These are phyloP conservation scores for Globisporangium megalacanthum DNA, from an alignment of 352 stramenopile species.

Conservation along the genomic window DNA sequence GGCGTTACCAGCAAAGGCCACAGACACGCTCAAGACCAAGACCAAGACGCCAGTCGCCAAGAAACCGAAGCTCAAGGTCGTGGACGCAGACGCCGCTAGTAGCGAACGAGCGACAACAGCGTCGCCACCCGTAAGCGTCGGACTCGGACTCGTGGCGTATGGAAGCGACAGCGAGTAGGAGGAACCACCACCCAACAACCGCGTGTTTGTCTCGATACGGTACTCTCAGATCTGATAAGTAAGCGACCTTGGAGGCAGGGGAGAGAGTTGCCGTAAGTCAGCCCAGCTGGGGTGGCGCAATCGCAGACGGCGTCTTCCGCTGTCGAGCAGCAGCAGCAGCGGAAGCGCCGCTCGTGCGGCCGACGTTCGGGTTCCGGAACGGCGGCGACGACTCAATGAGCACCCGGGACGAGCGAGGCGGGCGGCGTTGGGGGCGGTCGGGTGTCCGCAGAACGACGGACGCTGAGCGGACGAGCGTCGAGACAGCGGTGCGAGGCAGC, in stretches of 20 bases:
- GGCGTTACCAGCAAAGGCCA: neutral
- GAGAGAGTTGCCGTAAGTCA: neutral
- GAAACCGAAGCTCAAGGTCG: constrained; percentile 11
- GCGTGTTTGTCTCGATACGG: neutral
- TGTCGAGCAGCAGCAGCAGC: constrained; percentile 9
- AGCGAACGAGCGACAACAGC: constrained; percentile 13
- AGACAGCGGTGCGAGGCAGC: constrained; percentile 8
- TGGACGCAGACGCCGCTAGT: neutral
- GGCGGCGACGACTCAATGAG: constrained; percentile 75
- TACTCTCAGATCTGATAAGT: neutral
- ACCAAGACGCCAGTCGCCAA: constrained; percentile 9
- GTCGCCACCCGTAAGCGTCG: neutral
- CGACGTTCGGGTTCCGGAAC: constrained; percentile 39
- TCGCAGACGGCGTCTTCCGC: constrained; percentile 15
- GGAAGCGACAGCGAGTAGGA: constrained; percentile 39
- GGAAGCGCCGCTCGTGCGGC: constrained; percentile 4
- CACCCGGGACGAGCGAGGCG: constrained; percentile 35
- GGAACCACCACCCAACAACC: neutral
- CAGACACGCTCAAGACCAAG: constrained; percentile 1
- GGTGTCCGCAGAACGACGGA: constrained; percentile 71
- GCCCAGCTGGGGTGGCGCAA: constrained; percentile 20
- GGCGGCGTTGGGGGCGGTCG: constrained; percentile 59
- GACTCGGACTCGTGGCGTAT: constrained; percentile 53
- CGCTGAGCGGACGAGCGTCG: constrained; percentile 8
- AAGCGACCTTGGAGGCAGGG: neutral